A percentile compares a stretch with the other conserved stretches of the same genome.
These are phyloP conservation scores for Penicillium egyptiacum DNA, from an alignment of 495 filamentous ascomycete species.

Conservation along the genomic window DNA sequence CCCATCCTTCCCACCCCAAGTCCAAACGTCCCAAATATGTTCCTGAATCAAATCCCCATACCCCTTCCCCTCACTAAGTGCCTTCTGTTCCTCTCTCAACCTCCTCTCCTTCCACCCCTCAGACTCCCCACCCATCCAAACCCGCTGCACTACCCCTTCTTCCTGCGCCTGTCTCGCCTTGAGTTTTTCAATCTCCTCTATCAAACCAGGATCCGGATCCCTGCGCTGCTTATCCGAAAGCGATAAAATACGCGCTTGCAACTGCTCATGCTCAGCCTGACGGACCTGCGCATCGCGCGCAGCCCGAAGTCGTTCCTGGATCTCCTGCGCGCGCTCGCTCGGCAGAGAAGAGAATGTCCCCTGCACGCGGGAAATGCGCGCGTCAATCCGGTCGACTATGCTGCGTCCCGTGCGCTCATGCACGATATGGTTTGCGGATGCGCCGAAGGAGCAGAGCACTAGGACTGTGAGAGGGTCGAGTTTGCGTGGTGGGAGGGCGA, in stretches of 20 bases:
- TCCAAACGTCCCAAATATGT: slow-evolving; percentile 82
- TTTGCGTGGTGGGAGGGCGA: slow-evolving; percentile 77
- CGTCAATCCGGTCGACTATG: slow-evolving; percentile 45
- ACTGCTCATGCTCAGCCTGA: slow-evolving; percentile 23
- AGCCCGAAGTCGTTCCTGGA: slow-evolving; percentile 43
- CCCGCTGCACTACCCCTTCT: slow-evolving; percentile 46
- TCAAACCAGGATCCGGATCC: slow-evolving; percentile 12
- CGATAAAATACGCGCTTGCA: slow-evolving; percentile 23
- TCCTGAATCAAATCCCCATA: slow-evolving; percentile 81
- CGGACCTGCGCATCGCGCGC: slow-evolving; percentile 37
- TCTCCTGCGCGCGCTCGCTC: slow-evolving; percentile 55
- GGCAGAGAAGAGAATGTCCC: slow-evolving; percentile 38
- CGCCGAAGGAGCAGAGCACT: slow-evolving; percentile 57
- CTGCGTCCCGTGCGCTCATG: slow-evolving; percentile 54
- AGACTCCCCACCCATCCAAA: slow-evolving; percentile 66
- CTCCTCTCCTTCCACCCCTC: slow-evolving; percentile 73
- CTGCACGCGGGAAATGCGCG: slow-evolving; percentile 27
- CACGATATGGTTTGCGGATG: slow-evolving; percentile 65
- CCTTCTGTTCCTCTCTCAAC: slow-evolving; percentile 67
- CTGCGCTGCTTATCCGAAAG: slow-evolving; percentile 22
- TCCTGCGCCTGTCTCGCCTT: slow-evolving; percentile 38
- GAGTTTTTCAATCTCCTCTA: slow-evolving; percentile 44
- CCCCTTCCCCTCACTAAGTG: slow-evolving; percentile 73
- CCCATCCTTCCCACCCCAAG: slow-evolving; percentile 47
- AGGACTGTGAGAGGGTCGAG: slow-evolving; percentile 63